These are phyloP conservation scores for Moelleriella libera DNA, from an alignment of 2,329 filamentous ascomycete genomes.

Conservation along the genomic window DNA sequence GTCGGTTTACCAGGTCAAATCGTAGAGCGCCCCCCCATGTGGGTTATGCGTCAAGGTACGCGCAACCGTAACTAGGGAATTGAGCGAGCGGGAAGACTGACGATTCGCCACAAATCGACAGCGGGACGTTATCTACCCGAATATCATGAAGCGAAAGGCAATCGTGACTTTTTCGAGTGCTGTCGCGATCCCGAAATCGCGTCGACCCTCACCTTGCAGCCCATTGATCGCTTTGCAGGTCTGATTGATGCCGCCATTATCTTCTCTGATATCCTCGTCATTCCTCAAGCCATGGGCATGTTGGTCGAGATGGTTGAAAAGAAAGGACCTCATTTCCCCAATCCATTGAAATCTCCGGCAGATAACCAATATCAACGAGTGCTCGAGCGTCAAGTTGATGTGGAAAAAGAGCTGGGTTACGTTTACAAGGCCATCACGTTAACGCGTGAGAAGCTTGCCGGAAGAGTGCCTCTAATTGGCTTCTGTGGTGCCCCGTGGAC, in stretches of 20 bases:
- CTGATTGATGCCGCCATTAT: conserved; percentile 96
- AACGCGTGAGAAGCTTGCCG: conserved; percentile 75
- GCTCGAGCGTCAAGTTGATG: conserved; percentile 66
- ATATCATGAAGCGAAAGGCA: conserved; percentile 89
- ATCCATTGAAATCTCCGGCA: conserved; percentile 63
- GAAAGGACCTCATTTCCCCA: conserved; percentile 88
- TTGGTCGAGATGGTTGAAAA: conserved; percentile 96
- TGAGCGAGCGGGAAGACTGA: background rate
- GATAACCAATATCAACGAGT: conserved; percentile 74
- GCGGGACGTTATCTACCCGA: conserved; percentile 95
- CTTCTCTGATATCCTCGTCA: conserved; percentile 95
- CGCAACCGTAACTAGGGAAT: background rate
- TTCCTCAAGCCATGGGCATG: conserved; percentile 98
- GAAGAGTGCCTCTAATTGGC: conserved; percentile 82
- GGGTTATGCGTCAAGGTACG: conserved; percentile 97
- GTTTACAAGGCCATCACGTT: conserved; percentile 92
- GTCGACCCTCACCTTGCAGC: conserved; percentile 85
- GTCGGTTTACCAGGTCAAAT: conserved; percentile 50
- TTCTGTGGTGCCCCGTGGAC: conserved; percentile 98
- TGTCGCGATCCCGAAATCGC: conserved; percentile 88
- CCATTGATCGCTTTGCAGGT: conserved; percentile 79
- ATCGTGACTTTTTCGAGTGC: conserved; percentile 91
- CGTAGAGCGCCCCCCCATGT: conserved; percentile 87
- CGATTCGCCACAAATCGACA: conserved; percentile 20
- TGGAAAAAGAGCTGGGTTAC: conserved; percentile 73